phyloP scores from a whole-genome alignment of 2,329 filamentous ascomycete species.

The Neofusicoccum umdonicola region DNA sequence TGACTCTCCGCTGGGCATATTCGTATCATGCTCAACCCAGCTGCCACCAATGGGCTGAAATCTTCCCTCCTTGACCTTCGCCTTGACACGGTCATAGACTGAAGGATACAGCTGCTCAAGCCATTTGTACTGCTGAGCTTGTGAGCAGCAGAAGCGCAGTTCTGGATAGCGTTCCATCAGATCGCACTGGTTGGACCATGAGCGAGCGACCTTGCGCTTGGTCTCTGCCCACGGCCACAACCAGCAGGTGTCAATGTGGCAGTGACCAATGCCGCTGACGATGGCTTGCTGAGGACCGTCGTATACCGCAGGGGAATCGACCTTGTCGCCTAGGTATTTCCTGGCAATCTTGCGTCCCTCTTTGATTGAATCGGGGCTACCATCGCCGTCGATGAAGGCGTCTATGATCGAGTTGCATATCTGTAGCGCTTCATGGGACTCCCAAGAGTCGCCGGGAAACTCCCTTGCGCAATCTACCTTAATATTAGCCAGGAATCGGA shows the following conservation, averaged over 20 bases:
- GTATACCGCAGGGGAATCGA: conserved; percentile 84
- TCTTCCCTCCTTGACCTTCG: conserved; percentile 82
- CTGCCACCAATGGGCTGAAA: conserved; percentile 96
- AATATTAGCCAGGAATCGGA: not conserved
- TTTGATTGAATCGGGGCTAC: conserved; percentile 69
- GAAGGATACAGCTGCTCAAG: conserved; percentile 84
- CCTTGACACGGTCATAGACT: conserved; percentile 85
- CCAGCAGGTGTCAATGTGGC: conserved; percentile 98
- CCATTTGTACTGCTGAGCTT: conserved; percentile 98
- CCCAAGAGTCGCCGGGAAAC: conserved; percentile 83
- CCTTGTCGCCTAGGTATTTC: conserved; percentile 75
- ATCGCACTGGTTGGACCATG: conserved; percentile 95
- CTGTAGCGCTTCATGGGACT: conserved; percentile 81
- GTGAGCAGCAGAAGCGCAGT: conserved; percentile 86
- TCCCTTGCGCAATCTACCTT: conserved; percentile 61
- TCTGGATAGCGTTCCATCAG: conserved; percentile 94
- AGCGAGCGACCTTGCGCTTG: conserved; percentile 91
- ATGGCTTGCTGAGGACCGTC: conserved; percentile 69
- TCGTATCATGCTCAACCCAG: conserved; percentile 99
- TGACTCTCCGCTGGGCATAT: conserved; percentile 93
- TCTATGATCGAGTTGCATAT: conserved; percentile 88
- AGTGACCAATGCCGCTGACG: conserved; percentile 89
- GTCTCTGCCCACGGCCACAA: conserved; percentile 98
- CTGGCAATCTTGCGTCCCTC: conserved; percentile 79
- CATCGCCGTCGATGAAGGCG: conserved; percentile 75